Evolutionary conservation across 176 grass and related monocot species (phyloP).

Genomic region (sorghum (Sorghum bicolor)): DNA sequence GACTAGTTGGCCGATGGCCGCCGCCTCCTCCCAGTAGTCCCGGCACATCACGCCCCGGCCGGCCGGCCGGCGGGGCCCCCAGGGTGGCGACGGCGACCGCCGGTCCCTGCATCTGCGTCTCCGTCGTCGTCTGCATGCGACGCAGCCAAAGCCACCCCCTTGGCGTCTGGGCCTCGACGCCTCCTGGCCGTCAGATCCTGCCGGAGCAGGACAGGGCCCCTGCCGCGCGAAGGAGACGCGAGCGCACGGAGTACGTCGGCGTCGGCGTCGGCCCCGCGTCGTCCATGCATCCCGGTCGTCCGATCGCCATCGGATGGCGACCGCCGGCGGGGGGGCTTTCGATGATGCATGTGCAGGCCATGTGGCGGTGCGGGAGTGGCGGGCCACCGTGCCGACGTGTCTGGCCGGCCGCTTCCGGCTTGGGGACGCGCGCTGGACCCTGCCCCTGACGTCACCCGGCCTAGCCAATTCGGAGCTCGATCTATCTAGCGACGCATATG

Average conservation of each 20-base stretch:
- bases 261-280: neutral
- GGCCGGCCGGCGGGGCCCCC: too few species aligned
- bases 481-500: too few species aligned
- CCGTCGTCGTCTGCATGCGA: neutral
- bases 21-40: neutral
- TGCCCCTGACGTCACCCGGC: neutral
- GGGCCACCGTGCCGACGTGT: slow-evolving; percentile 15
- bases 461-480: neutral
- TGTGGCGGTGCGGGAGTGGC: neutral
- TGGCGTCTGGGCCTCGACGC: neutral
- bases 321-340: neutral
- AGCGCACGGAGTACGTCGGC: neutral
- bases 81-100: neutral
- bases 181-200: neutral
- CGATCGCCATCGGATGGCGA: slow-evolving; percentile 44
- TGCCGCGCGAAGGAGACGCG: too few species aligned
- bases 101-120: neutral
- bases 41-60: neutral
- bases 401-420: neutral
- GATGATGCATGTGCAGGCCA: slow-evolving; percentile 12
- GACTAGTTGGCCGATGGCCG: neutral
- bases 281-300: neutral
- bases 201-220: neutral
- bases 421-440: neutral
- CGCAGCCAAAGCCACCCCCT: neutral